Conservation (phyloP, 2,329 filamentous ascomycete genomes). For the Talaromyces sp. region DNA sequence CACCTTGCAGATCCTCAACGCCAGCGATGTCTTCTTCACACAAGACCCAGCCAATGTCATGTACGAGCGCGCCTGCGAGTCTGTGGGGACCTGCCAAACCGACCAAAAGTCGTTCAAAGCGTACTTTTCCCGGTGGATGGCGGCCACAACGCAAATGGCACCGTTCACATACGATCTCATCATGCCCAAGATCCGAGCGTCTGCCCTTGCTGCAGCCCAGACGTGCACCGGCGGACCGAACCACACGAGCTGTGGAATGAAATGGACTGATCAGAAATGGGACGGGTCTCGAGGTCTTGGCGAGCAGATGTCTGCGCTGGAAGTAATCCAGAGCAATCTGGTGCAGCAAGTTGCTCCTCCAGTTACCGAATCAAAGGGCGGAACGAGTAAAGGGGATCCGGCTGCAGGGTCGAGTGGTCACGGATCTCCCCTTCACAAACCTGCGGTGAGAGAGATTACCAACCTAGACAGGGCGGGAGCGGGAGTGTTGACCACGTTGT, state of each 20-base stretch:
- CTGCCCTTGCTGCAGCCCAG: conserved; percentile 49
- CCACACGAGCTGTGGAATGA: conserved; percentile 30
- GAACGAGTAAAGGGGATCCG: conserved; percentile 26
- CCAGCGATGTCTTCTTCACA: conserved; percentile 10
- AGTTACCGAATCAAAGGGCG: conserved; percentile 24
- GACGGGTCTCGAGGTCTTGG: conserved; percentile 33
- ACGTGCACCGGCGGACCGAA: conserved; percentile 47
- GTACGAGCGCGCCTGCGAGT: conserved; percentile 57
- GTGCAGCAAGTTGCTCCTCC: conserved; percentile 24
- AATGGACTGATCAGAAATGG: conserved; percentile 34
- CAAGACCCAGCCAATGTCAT: conserved; percentile 33
- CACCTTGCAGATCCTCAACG: conserved; percentile 9
- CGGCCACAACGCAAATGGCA: conserved; percentile 52
- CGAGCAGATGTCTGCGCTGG: conserved; percentile 34
- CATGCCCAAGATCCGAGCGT: conserved; percentile 46
- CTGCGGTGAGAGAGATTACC: conserved; percentile 17
- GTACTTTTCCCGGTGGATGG: conserved; percentile 57
- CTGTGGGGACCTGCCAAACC: conserved; percentile 49
- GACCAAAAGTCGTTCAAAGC: conserved; percentile 63
- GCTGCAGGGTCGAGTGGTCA: conserved; percentile 17
- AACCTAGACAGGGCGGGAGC: conserved; percentile 38
- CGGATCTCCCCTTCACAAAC: conserved; percentile 11
- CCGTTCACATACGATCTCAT: conserved; percentile 50
- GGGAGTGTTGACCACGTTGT: conserved; percentile 34
- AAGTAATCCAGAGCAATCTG: conserved; percentile 30